Evolutionary conservation across 192 early-diverging fungal genomes (phyloP).

Genomic region (Jimgerdemannia lactiflua): DNA sequence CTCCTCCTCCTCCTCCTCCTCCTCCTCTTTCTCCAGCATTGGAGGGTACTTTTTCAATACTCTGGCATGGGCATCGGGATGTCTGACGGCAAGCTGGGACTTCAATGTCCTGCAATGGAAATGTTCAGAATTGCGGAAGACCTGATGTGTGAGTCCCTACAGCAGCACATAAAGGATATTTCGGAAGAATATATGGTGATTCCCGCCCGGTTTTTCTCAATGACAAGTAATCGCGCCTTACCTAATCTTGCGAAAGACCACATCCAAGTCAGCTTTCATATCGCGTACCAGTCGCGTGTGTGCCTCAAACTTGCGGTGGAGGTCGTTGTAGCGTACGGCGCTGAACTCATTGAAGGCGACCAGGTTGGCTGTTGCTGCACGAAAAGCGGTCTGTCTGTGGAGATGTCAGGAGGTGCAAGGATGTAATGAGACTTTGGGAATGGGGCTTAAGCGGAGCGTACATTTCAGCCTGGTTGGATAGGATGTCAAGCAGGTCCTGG

Average conservation of each 20-base stretch:
- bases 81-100: conserved; percentile 8
- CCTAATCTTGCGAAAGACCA: conserved; percentile 54
- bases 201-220: not conserved
- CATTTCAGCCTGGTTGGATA: too few relatives aligned
- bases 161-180: too few relatives aligned
- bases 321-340: conserved; percentile 45
- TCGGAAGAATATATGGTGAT: not conserved
- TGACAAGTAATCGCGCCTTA: conserved; percentile 11
- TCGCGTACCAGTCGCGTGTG: conserved; percentile 53
- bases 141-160: too few relatives aligned
- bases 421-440: too few relatives aligned
- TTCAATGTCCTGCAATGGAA: conserved; percentile 17
- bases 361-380: conserved; percentile 11
- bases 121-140: too few relatives aligned
- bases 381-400: too few relatives aligned
- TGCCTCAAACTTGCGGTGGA: conserved; percentile 47
- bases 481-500: too few relatives aligned
- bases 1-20: too few relatives aligned
- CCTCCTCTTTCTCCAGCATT: conserved; percentile 16
- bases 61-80: conserved; percentile 19
- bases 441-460: too few relatives aligned
- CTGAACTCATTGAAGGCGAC: conserved; percentile 56
- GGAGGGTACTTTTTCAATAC: conserved; percentile 24
- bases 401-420: too few relatives aligned
- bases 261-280: conserved; percentile 54